Conservation (phyloP, 176 grass and related monocot species). For the Tillandsia leiboldiana region DNA sequence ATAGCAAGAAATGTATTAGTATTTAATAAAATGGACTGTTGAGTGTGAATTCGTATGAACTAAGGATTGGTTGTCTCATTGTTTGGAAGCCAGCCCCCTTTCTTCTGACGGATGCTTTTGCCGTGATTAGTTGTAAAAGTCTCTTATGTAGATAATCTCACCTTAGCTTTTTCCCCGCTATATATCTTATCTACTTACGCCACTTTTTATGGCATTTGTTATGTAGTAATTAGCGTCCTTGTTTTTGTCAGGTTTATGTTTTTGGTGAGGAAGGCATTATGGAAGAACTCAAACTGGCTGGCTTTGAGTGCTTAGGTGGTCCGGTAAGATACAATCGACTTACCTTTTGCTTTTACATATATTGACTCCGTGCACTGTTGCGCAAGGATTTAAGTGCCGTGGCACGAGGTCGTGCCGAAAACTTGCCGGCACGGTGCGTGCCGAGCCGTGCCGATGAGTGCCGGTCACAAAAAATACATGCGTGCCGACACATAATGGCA, state of each 20-base stretch:
- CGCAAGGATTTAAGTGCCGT: no score
- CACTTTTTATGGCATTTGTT: neutral
- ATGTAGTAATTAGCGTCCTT: neutral
- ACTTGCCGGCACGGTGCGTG: no score
- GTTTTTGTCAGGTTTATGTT: conserved; percentile 73
- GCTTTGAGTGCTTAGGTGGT: conserved; percentile 88
- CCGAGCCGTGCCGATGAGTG: no score
- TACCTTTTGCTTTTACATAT: conserved; percentile 1
- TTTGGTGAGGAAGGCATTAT: conserved; percentile 90
- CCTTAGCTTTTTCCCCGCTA: neutral
- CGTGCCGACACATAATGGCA: no score
- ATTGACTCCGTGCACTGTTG: neutral
- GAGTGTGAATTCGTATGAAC: no score
- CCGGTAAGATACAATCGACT: conserved; percentile 47
- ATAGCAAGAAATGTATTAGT: neutral
- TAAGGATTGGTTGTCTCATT: no score
- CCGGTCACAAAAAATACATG: no score
- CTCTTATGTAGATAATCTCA: neutral
- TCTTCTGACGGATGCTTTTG: neutral
- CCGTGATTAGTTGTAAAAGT: neutral
- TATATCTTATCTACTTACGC: neutral
- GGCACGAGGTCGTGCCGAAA: no score
- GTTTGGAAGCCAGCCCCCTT: neutral
- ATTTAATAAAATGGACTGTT: no score
- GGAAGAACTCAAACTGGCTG: conserved; percentile 83